Percentiles rank a stretch among this genome's conserved stretches.
phyloP scores from a whole-genome alignment of 2,329 filamentous ascomycete genomes.

The Xylaria sp. region DNA sequence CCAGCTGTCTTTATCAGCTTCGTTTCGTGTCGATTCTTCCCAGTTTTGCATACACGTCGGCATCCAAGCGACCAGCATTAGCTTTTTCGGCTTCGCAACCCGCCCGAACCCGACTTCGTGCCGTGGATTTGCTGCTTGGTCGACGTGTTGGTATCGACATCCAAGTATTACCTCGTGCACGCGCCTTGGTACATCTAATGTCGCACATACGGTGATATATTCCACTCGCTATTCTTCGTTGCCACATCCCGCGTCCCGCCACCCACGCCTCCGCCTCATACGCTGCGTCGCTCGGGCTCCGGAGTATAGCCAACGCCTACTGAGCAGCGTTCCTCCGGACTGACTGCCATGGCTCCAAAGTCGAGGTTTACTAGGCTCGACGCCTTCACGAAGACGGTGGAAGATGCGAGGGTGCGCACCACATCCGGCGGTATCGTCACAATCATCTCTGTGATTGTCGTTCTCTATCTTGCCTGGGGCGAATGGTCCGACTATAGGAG shows the following conservation, averaged over 20 bases:
- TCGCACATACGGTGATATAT: conserved; percentile 34
- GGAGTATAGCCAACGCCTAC: not conserved
- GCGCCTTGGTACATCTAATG: conserved; percentile 31
- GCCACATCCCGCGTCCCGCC: not conserved
- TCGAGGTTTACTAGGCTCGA: conserved; percentile 96
- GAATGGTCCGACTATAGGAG: conserved; percentile 95
- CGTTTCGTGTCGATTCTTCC: not conserved
- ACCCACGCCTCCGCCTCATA: not conserved
- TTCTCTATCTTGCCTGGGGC: conserved; percentile 87
- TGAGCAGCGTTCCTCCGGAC: conserved; percentile 5
- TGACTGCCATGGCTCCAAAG: conserved; percentile 75
- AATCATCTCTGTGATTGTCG: conserved; percentile 84
- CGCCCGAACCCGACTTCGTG: not conserved
- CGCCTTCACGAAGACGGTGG: conserved; percentile 98
- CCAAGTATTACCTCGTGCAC: not conserved
- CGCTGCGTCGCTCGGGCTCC: not conserved
- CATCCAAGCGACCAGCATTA: not conserved
- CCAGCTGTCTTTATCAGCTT: conserved; percentile 26
- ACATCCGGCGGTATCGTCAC: conserved; percentile 96
- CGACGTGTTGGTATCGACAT: conserved; percentile 3
- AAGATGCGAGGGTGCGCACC: conserved; percentile 94
- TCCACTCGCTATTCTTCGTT: conserved; percentile 14
- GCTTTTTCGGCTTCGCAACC: not conserved
- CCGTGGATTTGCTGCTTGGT: conserved; percentile 2
- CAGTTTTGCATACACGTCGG: not conserved